Base-by-base conservation (phyloP, 176 grass and related monocot species). In the Carex kokanica region DNA sequence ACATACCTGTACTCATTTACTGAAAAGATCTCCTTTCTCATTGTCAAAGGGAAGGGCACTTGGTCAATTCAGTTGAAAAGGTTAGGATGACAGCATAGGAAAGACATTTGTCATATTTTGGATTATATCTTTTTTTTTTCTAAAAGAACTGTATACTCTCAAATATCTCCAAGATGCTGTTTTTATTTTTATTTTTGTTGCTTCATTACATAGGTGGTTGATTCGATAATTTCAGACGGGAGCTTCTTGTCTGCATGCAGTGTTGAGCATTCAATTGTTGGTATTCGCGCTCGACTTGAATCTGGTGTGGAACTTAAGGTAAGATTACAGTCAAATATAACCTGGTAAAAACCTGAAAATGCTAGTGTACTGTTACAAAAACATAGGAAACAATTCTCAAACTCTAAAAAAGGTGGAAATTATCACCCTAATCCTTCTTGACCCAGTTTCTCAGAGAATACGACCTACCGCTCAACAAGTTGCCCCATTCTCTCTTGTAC, bases 221-320 rank as follows among this genome's bases (percentile, higher is more conserved):
- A 92, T 74, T 94, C 93, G 25, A 92, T 94, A 88, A 59, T 94
- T 86, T 90, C 93, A 83, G 88, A 94, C 86, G 93, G 93, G n/a
- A 91, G 90, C 78, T 94, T 94, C 81, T 83, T 94, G 79, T 88
- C 84, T 55, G 88, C 87, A 52, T 90, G 90, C 84, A 92, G 53
- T 69, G 84, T 94, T 87, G 86, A 90, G 60, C 93, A 90, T 83
- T 94, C 93, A 64, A 87, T 92, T 54, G 86, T 94, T 69, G 93
- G 93, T 62, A 80, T 94, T 75, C 90, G 90, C 53, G 90, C 93
- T 70, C 87, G 93, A 85, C 89, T 94, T 78, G 57, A 94, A 84
- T 77, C 43, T 4, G 86, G 88, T 24, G 90, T 90, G 49, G 74
- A 94, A 75, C 86, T 94, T n/a, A 90, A 94, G 93, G 93, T 94